Evolutionary conservation across 352 stramenopile genomes (phyloP), one percentile per base, ranked within the genome.

Genomic region (Globisporangium perplexum): DNA sequence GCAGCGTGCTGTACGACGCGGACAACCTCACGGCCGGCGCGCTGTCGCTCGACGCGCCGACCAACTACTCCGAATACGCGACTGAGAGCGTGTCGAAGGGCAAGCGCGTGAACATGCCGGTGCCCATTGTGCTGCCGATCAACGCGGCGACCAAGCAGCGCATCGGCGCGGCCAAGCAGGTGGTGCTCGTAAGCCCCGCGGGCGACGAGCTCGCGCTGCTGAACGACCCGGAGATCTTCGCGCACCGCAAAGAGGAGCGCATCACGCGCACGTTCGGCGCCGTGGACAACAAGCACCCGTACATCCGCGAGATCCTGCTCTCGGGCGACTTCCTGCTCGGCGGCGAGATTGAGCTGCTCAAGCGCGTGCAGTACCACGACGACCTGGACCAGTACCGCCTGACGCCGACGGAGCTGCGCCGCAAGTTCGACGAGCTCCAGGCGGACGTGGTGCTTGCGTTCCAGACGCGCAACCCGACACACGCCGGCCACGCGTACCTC

Each of bases 371-470:
- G 56, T 99, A 99, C 80, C 96, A 98, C 69, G 96, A 99, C 62
- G 96, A 96, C 28, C 67, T 99, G 33, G 96, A 99, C 68, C 60
- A 97, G 67, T 99, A 96, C 74, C 90, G 96, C 30, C 81, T 98
- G 50, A 98, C 96, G 12, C 90, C 92, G 2, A 87, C 57, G 3
- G 96, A 99, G 59, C 66, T 99, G 35, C 90, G 95, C 50, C 74
- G 86, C 33, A 85, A 96, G 62, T 99, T 99, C 63, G 79, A 97
- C 36, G 72, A 87, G 10, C 97, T 98, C 77, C 81, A 88, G 36
- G 96, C 96, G 0, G 96, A 99, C 68, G 97, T 98, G 2, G 95
- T 99, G 28, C 96, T 98, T 44, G 96, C 96, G 24, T 99, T 99
- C 69, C 96, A 99, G 74, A 99, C 96, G 20, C 76, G 96, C 47